A percentile compares a stretch with the other conserved stretches of the same genome.
Conservation (phyloP, 192 early-diverging fungal genomes). For the Rhizoclosmatium sp. region DNA sequence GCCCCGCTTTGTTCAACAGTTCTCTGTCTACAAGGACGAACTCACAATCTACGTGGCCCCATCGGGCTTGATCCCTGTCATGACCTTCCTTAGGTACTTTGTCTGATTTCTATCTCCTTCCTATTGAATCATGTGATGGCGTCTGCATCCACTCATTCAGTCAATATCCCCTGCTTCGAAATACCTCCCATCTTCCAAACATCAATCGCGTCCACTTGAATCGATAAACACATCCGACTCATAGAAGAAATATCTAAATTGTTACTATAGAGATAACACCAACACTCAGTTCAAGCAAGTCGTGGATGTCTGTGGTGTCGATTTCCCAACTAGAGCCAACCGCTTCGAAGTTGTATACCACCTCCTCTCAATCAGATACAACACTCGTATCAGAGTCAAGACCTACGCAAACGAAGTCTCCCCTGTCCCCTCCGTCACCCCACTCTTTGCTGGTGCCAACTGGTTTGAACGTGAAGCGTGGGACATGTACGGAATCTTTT, state of each 20-base stretch:
- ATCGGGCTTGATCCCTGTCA: slow-evolving; percentile 74
- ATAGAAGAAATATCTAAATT: background rate
- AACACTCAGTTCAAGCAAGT: slow-evolving; percentile 92
- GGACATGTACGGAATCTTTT: slow-evolving; percentile 99
- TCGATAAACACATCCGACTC: background rate
- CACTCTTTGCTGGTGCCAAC: slow-evolving; percentile 84
- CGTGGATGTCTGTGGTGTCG: slow-evolving; percentile 87
- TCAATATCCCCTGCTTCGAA: too few species aligned
- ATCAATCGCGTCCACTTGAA: background rate
- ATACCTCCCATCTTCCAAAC: too few species aligned
- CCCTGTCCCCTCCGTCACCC: slow-evolving; percentile 87
- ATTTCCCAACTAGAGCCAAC: slow-evolving; percentile 90
- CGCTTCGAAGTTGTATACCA: slow-evolving; percentile 98
- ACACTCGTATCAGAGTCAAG: slow-evolving; percentile 95
- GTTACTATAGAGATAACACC: slow-evolving; percentile 78
- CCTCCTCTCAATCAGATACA: slow-evolving; percentile 84
- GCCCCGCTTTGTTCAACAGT: slow-evolving; percentile 97
- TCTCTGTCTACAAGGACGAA: slow-evolving; percentile 98
- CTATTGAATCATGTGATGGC: too few species aligned
- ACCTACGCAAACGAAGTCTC: slow-evolving; percentile 92
- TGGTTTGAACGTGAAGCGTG: slow-evolving; percentile 99
- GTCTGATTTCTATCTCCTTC: background rate
- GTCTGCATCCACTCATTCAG: too few species aligned
- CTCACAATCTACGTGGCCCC: slow-evolving; percentile 94
- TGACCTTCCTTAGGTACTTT: slow-evolving; percentile 74